A percentile compares a stretch with the other conserved stretches of the same genome.
Evolutionary conservation across 1,284 basidiomycete genomes (phyloP).

Genomic region (Ustilago bromivora): DNA sequence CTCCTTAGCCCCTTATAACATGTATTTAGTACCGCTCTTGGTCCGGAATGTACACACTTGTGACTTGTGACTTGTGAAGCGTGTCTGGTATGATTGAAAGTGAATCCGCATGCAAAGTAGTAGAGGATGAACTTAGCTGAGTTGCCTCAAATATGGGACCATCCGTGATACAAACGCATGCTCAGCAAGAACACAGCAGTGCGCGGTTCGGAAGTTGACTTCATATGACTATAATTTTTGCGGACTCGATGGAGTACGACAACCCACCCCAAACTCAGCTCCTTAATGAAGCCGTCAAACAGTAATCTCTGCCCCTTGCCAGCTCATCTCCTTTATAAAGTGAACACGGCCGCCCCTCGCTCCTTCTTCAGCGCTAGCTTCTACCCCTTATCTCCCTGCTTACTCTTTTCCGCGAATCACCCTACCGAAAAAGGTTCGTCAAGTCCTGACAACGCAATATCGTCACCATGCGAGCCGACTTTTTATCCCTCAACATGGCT

Average conservation of each 20-base stretch:
- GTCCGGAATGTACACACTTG: too few relatives aligned
- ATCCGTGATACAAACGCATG: too few relatives aligned
- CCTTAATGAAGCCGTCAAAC: background rate
- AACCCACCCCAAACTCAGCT: background rate
- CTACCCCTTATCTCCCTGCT: background rate
- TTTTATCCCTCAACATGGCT: conserved; percentile 19
- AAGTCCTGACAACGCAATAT: background rate
- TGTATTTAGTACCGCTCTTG: too few relatives aligned
- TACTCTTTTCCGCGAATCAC: background rate
- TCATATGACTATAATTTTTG: background rate
- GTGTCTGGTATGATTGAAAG: too few relatives aligned
- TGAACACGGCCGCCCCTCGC: background rate
- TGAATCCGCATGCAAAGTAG: too few relatives aligned
- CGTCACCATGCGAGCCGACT: conserved; percentile 14
- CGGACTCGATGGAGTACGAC: background rate
- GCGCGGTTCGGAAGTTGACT: background rate
- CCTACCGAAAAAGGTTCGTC: background rate
- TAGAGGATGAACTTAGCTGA: too few relatives aligned
- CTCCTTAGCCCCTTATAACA: too few relatives aligned
- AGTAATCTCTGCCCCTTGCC: background rate
- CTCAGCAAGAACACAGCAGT: background rate
- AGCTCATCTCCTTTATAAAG: background rate
- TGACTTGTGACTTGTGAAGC: too few relatives aligned
- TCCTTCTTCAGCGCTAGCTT: background rate
- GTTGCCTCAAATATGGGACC: too few relatives aligned